Conservation (phyloP, 768 basidiomycete genomes). For the Lyophyllum shimeji region DNA sequence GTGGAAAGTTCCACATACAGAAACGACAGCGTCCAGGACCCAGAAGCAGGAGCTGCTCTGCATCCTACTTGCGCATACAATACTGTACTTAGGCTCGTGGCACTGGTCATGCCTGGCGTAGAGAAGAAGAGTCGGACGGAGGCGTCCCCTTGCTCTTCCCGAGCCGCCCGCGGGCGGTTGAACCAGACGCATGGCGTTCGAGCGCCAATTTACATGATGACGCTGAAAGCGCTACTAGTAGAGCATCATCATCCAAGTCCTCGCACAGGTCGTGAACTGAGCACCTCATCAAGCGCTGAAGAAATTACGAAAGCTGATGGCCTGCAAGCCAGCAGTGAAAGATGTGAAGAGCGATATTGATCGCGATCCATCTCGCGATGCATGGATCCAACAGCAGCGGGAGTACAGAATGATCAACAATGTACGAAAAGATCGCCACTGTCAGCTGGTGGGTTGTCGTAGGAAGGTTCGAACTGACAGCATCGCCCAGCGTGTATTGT, state of each 20-base stretch:
- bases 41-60: no score
- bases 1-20: no score
- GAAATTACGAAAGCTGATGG: constrained; percentile 22
- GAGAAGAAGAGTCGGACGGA: background rate
- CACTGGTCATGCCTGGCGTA: background rate
- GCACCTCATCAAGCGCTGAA: background rate
- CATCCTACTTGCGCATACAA: background rate
- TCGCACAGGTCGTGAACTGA: background rate
- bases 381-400: background rate
- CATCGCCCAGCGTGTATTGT: constrained; percentile 5
- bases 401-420: background rate
- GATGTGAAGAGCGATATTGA: constrained; percentile 22
- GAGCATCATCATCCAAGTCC: constrained; percentile 21
- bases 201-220: constrained; percentile 24
- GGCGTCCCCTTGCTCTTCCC: background rate
- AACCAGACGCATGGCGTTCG: constrained; percentile 18
- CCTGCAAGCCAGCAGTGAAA: constrained; percentile 14
- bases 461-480: constrained; percentile 1
- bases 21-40: no score
- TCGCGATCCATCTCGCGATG: constrained; percentile 16
- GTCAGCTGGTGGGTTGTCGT: no score
- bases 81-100: background rate
- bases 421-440: constrained; percentile 22
- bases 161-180: background rate
- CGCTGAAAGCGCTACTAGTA: no score